These are phyloP conservation scores for Ogataea salicorniae DNA, from an alignment of 805 yeast species.

Conservation along the genomic window DNA sequence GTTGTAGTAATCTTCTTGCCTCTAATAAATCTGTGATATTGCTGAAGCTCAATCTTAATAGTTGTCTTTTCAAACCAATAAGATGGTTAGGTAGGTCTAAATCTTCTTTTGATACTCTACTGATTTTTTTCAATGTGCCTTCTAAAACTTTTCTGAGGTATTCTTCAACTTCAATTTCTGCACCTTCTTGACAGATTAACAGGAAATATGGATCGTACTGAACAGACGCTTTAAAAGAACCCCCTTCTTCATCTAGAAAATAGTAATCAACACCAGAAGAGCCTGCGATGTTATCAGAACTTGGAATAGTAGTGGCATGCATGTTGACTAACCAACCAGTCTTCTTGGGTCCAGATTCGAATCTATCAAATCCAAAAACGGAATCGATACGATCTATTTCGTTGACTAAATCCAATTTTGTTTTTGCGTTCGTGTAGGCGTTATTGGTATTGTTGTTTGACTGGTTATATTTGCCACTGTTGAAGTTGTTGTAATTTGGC, in stretches of 20 bases:
- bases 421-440: conserved; percentile 11
- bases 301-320: conserved; percentile 77
- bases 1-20: conserved; percentile 65
- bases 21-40: conserved; percentile 68
- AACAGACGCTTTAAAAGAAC: conserved; percentile 81
- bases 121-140: conserved; percentile 48
- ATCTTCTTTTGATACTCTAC: conserved; percentile 69
- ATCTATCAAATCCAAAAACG: conserved; percentile 83
- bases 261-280: conserved; percentile 89
- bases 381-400: conserved; percentile 67
- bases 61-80: conserved; percentile 60
- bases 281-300: conserved; percentile 57
- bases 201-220: conserved; percentile 86
- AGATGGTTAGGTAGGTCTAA: conserved; percentile 80
- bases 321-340: conserved; percentile 92
- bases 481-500: conserved; percentile 6
- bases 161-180: conserved; percentile 80
- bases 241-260: conserved; percentile 94
- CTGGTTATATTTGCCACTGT: conserved; percentile 1
- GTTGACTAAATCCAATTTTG: conserved; percentile 48
- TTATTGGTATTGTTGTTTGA: neutral
- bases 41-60: conserved; percentile 67
- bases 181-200: conserved; percentile 55
- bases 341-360: conserved; percentile 61
- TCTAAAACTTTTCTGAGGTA: conserved; percentile 66